Conservation (phyloP, 768 basidiomycete species). For the Trametes cingulata region DNA sequence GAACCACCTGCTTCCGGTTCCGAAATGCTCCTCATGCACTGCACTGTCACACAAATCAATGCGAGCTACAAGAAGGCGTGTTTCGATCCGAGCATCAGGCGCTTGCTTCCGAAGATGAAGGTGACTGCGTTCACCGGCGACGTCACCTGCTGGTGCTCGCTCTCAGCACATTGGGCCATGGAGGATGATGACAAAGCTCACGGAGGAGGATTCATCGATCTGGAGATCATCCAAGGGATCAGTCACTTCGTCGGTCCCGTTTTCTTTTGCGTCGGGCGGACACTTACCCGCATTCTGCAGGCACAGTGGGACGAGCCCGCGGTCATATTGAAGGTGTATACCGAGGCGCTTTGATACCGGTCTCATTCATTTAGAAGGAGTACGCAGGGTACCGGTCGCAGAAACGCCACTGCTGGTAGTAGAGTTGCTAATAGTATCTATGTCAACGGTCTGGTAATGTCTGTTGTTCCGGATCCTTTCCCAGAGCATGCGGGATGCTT, state of each 20-base stretch:
- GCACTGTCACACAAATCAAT: background rate
- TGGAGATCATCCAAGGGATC: slow-evolving; percentile 15
- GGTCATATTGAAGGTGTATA: background rate
- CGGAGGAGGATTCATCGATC: slow-evolving; percentile 18
- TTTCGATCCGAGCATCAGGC: slow-evolving; percentile 6
- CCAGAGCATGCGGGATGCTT: no score
- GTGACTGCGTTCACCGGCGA: background rate
- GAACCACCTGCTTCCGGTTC: background rate
- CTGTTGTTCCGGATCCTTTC: no score
- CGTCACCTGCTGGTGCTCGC: background rate
- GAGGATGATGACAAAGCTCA: slow-evolving; percentile 20
- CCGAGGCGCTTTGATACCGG: background rate
- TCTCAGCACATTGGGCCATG: slow-evolving; percentile 22
- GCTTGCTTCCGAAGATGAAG: slow-evolving; percentile 11
- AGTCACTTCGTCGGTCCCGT: slow-evolving; percentile 32
- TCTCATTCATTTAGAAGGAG: no score
- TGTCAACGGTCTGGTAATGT: no score
- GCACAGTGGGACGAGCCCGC: background rate
- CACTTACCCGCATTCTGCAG: background rate
- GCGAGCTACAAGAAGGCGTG: slow-evolving; percentile 12
- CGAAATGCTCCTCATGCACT: slow-evolving; percentile 1
- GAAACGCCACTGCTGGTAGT: no score
- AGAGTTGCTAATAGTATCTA: no score
- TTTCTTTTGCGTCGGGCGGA: no score
- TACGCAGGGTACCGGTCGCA: no score